phyloP scores from a whole-genome alignment of 441 rosid genomes.

The Eruca vesicaria region DNA sequence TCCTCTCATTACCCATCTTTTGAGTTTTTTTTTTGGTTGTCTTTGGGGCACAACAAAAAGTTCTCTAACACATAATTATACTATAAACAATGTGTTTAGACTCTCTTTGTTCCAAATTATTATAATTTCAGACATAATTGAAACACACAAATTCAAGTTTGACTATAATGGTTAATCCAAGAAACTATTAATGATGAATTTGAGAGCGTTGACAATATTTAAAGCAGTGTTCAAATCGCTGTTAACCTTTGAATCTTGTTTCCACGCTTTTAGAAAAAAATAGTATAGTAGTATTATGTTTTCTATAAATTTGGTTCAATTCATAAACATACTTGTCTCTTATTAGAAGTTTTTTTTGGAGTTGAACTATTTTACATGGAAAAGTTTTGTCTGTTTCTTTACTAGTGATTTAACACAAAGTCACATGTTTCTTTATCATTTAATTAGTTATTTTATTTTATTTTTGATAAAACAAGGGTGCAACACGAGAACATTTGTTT shows the following conservation, averaged over 20 bases:
- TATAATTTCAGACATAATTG: too few species aligned
- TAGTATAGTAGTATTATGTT: background rate
- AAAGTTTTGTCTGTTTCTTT: background rate
- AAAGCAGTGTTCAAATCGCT: conserved; percentile 7
- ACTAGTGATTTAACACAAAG: conserved; percentile 5
- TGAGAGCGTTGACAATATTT: conserved; percentile 22
- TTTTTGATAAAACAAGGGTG: background rate
- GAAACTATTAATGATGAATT: conserved; percentile 1
- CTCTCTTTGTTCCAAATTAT: background rate
- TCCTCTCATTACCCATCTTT: conserved; percentile 4
- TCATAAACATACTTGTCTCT: background rate
- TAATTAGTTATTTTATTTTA: background rate
- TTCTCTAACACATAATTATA: background rate
- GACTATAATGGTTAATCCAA: too few species aligned
- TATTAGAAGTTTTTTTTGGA: background rate
- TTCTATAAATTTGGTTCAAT: background rate
- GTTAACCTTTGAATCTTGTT: background rate
- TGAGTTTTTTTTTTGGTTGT: background rate
- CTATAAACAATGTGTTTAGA: background rate
- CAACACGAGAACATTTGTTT: background rate
- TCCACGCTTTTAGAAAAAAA: conserved; percentile 18
- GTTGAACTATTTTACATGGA: conserved; percentile 7
- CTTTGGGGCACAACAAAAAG: conserved; percentile 16
- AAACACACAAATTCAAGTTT: too few species aligned
- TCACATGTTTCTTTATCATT: conserved; percentile 4